Evolutionary conservation across 169 alveolate species (phyloP).

Genomic region (Eimeria falciformis): DNA sequence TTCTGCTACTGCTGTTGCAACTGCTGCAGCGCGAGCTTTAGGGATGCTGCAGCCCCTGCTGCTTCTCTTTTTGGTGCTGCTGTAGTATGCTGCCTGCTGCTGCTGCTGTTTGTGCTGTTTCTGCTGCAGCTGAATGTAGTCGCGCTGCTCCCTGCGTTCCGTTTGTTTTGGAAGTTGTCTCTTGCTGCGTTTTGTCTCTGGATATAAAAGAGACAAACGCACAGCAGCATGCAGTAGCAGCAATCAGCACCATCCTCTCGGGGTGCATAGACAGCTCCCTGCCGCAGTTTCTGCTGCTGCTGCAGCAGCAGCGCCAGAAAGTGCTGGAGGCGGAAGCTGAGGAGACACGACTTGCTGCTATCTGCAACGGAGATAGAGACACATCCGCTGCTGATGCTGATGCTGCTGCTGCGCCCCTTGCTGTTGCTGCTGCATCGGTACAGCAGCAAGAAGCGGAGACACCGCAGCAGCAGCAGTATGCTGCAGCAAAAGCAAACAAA

Average conservation of each 20-base stretch:
- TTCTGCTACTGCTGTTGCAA: not conserved
- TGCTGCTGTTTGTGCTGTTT: not conserved
- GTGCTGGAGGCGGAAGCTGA: constrained; percentile 17
- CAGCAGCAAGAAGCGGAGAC: not conserved
- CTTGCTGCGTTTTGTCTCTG: not conserved
- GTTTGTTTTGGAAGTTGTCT: not conserved
- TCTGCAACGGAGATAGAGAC: not conserved
- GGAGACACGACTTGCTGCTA: not conserved
- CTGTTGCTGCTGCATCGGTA: not conserved
- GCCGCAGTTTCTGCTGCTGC: constrained; percentile 20
- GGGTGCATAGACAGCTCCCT: not conserved
- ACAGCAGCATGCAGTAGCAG: not conserved
- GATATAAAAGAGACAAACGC: not conserved
- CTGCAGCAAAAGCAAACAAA: not conserved
- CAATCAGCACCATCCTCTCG: not conserved
- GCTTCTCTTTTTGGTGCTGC: not conserved
- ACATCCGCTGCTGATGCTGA: not conserved
- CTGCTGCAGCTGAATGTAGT: constrained; percentile 12
- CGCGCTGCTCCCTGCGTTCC: not conserved
- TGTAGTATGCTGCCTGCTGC: not conserved
- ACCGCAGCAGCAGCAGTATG: constrained; percentile 8
- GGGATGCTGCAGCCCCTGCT: not conserved
- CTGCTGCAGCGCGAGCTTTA: not conserved
- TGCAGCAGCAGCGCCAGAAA: not conserved
- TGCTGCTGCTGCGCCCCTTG: not conserved